Conservation (phyloP, 2,329 filamentous ascomycete genomes). For the Fusarium brevicatenulatum region DNA sequence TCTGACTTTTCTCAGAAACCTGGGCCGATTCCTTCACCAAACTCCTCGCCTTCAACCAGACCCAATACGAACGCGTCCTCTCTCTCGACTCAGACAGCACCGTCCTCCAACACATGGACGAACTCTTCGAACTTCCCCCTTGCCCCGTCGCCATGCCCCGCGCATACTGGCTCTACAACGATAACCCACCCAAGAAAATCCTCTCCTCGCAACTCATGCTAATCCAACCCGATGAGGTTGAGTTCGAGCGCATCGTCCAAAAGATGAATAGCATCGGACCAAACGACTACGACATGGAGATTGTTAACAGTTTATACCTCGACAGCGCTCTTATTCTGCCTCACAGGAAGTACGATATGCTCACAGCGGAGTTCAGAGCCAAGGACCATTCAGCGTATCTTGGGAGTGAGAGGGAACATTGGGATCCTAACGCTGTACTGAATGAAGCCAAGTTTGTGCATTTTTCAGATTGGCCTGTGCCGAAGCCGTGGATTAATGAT, state of each 20-base stretch:
- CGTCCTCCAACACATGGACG: conserved; percentile 72
- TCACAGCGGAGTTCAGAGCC: conserved; percentile 71
- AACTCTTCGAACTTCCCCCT: conserved; percentile 74
- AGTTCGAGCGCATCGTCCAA: conserved; percentile 56
- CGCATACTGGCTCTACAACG: conserved; percentile 74
- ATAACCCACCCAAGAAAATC: conserved; percentile 51
- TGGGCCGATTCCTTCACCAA: conserved; percentile 76
- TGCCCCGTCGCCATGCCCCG: conserved; percentile 74
- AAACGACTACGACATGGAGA: conserved; percentile 72
- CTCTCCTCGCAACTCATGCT: conserved; percentile 71
- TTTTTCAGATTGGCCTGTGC: conserved; percentile 77
- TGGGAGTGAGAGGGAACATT: conserved; percentile 57
- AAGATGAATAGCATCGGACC: conserved; percentile 43
- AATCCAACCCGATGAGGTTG: conserved; percentile 64
- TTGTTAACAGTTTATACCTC: conserved; percentile 71
- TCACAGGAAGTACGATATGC: conserved; percentile 70
- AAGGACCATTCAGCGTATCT: conserved; percentile 59
- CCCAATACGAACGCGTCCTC: conserved; percentile 62
- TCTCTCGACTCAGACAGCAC: conserved; percentile 73
- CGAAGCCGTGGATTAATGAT: conserved; percentile 62
- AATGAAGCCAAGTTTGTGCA: conserved; percentile 74
- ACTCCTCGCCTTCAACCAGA: conserved; percentile 74
- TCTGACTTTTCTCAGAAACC: conserved; percentile 50
- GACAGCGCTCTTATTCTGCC: conserved; percentile 70
- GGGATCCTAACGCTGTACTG: conserved; percentile 65